These are phyloP conservation scores for Talaromyces rugulosus DNA, from an alignment of 2,329 filamentous ascomycete species.

Conservation along the genomic window DNA sequence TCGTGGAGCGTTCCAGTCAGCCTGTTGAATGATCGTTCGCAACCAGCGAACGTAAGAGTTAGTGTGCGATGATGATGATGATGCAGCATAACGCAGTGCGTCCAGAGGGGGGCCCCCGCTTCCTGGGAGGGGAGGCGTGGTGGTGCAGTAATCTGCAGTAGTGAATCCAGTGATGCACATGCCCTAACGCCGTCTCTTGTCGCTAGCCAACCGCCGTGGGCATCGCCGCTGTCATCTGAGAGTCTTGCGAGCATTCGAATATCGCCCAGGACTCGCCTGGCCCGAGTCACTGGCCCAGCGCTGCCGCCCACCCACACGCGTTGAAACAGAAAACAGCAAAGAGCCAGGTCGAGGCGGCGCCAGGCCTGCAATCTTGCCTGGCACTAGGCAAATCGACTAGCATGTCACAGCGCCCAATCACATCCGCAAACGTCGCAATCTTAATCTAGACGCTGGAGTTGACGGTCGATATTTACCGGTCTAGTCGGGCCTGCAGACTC, in stretches of 20 bases:
- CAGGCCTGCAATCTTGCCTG: background rate
- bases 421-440: background rate
- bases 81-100: background rate
- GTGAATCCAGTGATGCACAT: background rate
- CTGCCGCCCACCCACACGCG: background rate
- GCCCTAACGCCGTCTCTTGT: background rate
- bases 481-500: background rate
- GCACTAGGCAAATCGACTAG: constrained; percentile 2
- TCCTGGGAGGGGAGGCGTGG: background rate
- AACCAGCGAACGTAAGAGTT: background rate
- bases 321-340: background rate
- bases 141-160: background rate
- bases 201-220: background rate
- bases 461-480: background rate
- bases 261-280: background rate
- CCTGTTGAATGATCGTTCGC: background rate
- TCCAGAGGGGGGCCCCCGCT: background rate
- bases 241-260: background rate
- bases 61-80: background rate
- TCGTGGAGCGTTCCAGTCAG: background rate
- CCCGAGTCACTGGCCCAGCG: background rate
- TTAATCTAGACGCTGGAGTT: background rate
- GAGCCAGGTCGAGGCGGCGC: background rate
- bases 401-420: constrained; percentile 4
- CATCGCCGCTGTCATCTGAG: background rate